Evolutionary conservation across 164 flowering plant genomes (phyloP), one percentile per base, ranked within the genome.

Genomic region (Magnolia officinalis): DNA sequence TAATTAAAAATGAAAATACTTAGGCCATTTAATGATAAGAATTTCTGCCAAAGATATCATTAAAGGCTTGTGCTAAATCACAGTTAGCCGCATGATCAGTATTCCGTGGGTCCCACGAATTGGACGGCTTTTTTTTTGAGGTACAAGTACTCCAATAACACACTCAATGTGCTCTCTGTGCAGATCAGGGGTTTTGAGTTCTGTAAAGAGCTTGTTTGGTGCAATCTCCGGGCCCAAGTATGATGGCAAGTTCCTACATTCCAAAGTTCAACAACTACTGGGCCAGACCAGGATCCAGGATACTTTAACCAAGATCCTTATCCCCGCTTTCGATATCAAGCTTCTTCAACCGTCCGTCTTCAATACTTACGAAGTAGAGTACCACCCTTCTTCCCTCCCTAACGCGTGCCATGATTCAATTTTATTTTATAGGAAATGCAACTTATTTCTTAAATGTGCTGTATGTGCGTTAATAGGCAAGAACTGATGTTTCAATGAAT

Each of bases 311-410:
- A 64, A 77, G 8, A 72, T 80, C 18, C 71, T 80, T 6, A 73
- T 80, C 18, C 76, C 79, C n/a, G 26, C 79, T 16, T 80, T 80
- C 18, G 82, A 80, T 20, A 74, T 80, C 76, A 76, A 71, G 49
- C 8, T 59, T 5, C 74, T 80, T 59, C 87, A 86, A 71, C 86
- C 85, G 1, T 70, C 74, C 63, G 66, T 82, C 61, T 84, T 86
- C 81, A 76, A 82, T 3, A 77, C 82, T 59, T 58, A 65, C 45
- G 67, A 77, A 78, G 80, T 82, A 52, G 26, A 9, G 19, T 20
- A 20, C 61, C 13, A 55, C 4, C 61, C 61, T 14, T 66, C 23
- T 24, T 65, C 50, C 23, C 10, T 6, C 63, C 69, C 23, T 37
- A 23, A 23, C 24, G 1, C 1, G 24, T 23, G 24, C 24, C 24